Evolutionary conservation across 371 early-diverging fungal genomes (phyloP).

Genomic region (Rhizopus delemar): DNA sequence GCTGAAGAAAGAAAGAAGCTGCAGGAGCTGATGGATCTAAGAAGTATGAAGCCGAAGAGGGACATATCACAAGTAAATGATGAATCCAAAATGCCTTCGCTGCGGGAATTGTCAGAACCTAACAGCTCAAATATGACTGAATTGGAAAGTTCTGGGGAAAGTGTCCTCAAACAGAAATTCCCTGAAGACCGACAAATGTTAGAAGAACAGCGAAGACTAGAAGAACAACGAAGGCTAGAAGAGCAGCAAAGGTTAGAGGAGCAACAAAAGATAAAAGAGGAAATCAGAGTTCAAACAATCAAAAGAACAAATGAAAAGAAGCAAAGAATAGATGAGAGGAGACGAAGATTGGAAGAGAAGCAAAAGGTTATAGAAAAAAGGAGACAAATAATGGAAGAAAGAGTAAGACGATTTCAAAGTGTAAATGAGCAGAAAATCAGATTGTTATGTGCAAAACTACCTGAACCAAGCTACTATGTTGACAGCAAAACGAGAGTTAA

Average conservation of each 20-base stretch:
- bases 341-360: neutral
- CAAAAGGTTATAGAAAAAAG: neutral
- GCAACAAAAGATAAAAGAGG: slow-evolving; percentile 1
- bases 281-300: neutral
- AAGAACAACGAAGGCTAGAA: slow-evolving; percentile 12
- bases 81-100: neutral
- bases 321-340: neutral
- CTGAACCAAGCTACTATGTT: neutral
- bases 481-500: neutral
- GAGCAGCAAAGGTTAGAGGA: slow-evolving; percentile 4
- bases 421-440: too few species aligned
- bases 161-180: neutral
- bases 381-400: neutral
- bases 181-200: neutral
- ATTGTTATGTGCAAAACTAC: too few species aligned
- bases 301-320: neutral
- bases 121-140: neutral
- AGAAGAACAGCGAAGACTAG: slow-evolving; percentile 1
- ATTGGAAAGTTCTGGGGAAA: neutral
- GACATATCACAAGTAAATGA: neutral
- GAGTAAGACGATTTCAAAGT: too few species aligned
- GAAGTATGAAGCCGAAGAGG: neutral
- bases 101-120: neutral
- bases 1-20: slow-evolving; percentile 7
- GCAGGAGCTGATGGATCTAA: slow-evolving; percentile 5